Conservation (phyloP, 2,329 filamentous ascomycete species). For the Colletotrichum liriopes region DNA sequence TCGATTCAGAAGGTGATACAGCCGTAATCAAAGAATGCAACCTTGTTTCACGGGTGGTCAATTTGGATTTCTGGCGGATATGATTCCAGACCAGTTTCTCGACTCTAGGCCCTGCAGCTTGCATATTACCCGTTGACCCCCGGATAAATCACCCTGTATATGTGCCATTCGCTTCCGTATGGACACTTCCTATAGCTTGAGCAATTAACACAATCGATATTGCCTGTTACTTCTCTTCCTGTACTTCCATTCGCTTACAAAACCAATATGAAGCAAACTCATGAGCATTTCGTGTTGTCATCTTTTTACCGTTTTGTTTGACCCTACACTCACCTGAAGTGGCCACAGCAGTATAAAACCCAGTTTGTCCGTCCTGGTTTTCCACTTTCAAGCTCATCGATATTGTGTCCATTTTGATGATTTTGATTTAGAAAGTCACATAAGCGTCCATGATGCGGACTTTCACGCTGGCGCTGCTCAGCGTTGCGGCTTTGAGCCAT, state of each 20-base stretch:
- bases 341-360: background rate
- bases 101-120: too few species aligned
- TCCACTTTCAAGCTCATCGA: background rate
- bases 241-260: too few species aligned
- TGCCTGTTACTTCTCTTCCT: background rate
- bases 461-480: slow-evolving; percentile 4
- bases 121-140: background rate
- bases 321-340: background rate
- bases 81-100: background rate
- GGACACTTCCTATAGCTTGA: too few species aligned
- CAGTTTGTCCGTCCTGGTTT: fast-evolving
- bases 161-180: background rate
- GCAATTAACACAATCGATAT: background rate
- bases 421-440: background rate
- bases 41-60: background rate
- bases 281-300: too few species aligned
- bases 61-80: background rate
- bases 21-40: background rate
- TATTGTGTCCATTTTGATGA: background rate
- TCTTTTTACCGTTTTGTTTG: too few species aligned
- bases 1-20: background rate
- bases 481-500: slow-evolving; percentile 3
- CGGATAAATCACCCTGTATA: background rate
- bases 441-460: slow-evolving; percentile 5
- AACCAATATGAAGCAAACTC: background rate